Evolutionary conservation across 2,329 filamentous ascomycete species (phyloP), one percentile per base, ranked within the genome.

Genomic region (Drechslerella dactyloides): DNA sequence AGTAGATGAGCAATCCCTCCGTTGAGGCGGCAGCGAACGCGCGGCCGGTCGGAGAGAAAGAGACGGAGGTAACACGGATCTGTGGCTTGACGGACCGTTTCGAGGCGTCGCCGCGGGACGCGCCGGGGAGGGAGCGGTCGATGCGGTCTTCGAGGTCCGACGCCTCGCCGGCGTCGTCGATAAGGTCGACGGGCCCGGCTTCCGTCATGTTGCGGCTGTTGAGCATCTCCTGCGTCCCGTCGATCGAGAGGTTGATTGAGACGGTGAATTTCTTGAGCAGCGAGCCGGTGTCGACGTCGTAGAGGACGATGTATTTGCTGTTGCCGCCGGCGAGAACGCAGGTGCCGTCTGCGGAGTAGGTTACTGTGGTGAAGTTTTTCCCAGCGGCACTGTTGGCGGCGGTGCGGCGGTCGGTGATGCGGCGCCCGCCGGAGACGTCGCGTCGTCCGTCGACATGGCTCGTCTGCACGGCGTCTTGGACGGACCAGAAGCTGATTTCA

Each of bases 291-390:
- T 88, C 87, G 33, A 96, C 91, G n/a, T 96, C 93, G 81, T 99
- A 99, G 66, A 99, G 81, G 78, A 94, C 97, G 58, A 99, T 97
- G 80, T 96, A 97, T 82, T 99, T 99, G 87, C 92, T 97, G 83
- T 94, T 96, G 33, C 94, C 94, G 53, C 87, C 93, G 0, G 93
- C 94, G 44, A 99, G 83, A 10, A 99, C 83, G 76, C 94, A 97
- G 73, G 87, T 90, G 11, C 94, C 94, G 78, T 99, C 94, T 0
- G 91, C 89, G 78, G 92, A 96, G 81, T 97, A 99, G 60, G 86
- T 87, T 75, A 99, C 90, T 5, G 89, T 90, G 77, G 86, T 89
- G 82, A 96, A 99, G 75, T 87, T 89, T 79, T 99, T 99, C 46
- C 91, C 96, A 40, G 91, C 91, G 0, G 91, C 86, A 1, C 90